Evolutionary conservation across 192 early-diverging fungal species (phyloP), one percentile per base, ranked within the genome.

Genomic region (Martensiomyces pterosporus): DNA sequence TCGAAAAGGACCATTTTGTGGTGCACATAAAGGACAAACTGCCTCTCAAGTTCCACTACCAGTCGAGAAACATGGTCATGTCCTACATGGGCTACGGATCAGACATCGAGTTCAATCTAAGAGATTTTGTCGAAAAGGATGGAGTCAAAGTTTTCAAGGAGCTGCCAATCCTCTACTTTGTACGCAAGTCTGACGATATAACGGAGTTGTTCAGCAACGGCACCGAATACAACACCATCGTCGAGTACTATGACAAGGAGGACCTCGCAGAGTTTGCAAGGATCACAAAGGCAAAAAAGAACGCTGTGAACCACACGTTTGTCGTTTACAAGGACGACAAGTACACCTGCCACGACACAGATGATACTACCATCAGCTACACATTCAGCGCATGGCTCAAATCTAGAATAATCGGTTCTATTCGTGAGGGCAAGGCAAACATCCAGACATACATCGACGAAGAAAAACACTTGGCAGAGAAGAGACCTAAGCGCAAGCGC

Each of bases 21-120:
- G 8, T 18, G 17, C 34, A 25, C 27, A 32, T 17, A 15, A 16
- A 12, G 9, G 12, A 32, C 13, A 9, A 34, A 12, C 17, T 15
- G 29, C 27, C 44, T 25, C 12, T 46, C 44, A 46, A 46, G 27
- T 46, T 46, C 34, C 18, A 13, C 44, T 46, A 46, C 44, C 27
- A 19, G 44, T 32, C 44, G 12, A 19, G 26, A 13, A 46, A 46
- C 44, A 29, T 29, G 27, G 44, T 9, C 27, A 46, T 46, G 44
- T 32, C 44, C 12, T 13, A 19, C n/a, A 9, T 33, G 27, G 34
- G 44, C 4, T 8, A 10, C 16, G 9, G 3, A 13, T 33, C 14
- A 12, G 0, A 33, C 13, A 13, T 29, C 1, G 29, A 46, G 4
- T 19, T 46, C 27, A 14, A 25, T 4, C 6, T 0, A 3, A 46